These are phyloP conservation scores for Zygosaccharomyces kombuchaensis DNA, from an alignment of 805 yeast species.

Conservation along the genomic window DNA sequence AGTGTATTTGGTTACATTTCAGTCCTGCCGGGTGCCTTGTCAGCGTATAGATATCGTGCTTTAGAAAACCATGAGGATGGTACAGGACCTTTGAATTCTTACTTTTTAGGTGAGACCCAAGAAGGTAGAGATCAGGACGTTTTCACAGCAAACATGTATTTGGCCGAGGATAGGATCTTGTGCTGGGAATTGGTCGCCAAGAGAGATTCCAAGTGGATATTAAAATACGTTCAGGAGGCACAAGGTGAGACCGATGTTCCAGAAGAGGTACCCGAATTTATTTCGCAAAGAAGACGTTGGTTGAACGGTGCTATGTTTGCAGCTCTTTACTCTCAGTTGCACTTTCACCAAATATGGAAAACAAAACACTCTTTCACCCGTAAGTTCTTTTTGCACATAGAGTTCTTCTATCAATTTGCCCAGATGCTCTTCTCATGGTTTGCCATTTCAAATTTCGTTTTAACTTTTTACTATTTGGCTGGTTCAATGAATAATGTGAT, in stretches of 20 bases:
- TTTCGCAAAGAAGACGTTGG: slow-evolving; percentile 97
- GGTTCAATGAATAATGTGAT: slow-evolving; percentile 64
- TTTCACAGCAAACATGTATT: slow-evolving; percentile 92
- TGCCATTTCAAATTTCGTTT: slow-evolving; percentile 84
- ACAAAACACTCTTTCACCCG: slow-evolving; percentile 81
- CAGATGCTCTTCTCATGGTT: slow-evolving; percentile 84
- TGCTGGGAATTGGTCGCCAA: slow-evolving; percentile 97
- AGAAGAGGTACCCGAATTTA: slow-evolving; percentile 88
- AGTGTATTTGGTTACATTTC: slow-evolving; percentile 89
- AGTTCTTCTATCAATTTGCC: slow-evolving; percentile 82
- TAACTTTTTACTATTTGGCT: slow-evolving; percentile 89
- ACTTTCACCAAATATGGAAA: slow-evolving; percentile 82
- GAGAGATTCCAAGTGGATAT: slow-evolving; percentile 74
- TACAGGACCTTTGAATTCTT: slow-evolving; percentile 83
- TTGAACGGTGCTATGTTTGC: slow-evolving; percentile 97
- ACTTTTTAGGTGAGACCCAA: slow-evolving; percentile 81
- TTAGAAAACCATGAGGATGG: slow-evolving; percentile 82
- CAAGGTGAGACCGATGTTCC: slow-evolving; percentile 98
- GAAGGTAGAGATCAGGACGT: slow-evolving; percentile 63
- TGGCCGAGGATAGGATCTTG: slow-evolving; percentile 93
- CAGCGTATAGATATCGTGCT: slow-evolving; percentile 90
- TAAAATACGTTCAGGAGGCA: slow-evolving; percentile 88
- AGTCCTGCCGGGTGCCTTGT: slow-evolving; percentile 92
- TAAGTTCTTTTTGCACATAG: slow-evolving; percentile 76
- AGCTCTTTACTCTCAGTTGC: slow-evolving; percentile 81